phyloP scores from a whole-genome alignment of 2,329 filamentous ascomycete species.

The Stagonosporopsis chrysanthemi region DNA sequence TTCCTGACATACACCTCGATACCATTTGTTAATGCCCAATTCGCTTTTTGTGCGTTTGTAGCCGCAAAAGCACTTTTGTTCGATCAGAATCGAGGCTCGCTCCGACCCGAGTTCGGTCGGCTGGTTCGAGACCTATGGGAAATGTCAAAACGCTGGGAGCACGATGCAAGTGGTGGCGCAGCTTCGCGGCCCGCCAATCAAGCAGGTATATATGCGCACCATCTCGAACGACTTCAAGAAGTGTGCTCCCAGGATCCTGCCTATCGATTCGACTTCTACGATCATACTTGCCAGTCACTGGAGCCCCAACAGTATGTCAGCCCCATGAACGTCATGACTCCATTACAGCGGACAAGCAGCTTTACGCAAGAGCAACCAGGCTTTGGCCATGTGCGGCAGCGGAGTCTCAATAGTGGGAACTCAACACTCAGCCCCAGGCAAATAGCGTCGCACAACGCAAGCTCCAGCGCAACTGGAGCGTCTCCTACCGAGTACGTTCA shows the following conservation, averaged over 20 bases:
- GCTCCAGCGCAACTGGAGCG: neutral
- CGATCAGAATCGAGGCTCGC: conserved; percentile 26
- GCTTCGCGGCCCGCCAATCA: conserved; percentile 24
- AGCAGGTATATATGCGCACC: conserved; percentile 36
- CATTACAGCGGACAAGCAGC: conserved; percentile 20
- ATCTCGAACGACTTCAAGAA: conserved; percentile 35
- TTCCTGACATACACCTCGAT: conserved; percentile 40
- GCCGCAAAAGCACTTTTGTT: conserved; percentile 45
- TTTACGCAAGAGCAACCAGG: conserved; percentile 7
- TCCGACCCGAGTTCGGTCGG: conserved; percentile 37
- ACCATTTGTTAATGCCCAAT: conserved; percentile 46
- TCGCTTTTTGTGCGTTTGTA: conserved; percentile 44
- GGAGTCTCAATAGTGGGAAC: conserved; percentile 27
- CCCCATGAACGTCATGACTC: conserved; percentile 27
- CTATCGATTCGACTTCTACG: conserved; percentile 43
- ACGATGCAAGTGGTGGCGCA: neutral
- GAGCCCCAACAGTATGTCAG: conserved; percentile 29
- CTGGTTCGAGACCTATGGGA: conserved; percentile 37
- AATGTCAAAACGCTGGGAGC: conserved; percentile 39
- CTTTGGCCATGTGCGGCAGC: conserved; percentile 16
- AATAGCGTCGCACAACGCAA: conserved; percentile 15
- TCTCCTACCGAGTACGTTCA: conserved; percentile 17
- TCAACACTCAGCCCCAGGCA: conserved; percentile 24
- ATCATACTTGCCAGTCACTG: conserved; percentile 36
- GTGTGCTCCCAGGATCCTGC: conserved; percentile 28